Evolutionary conservation across 164 flowering plant genomes (phyloP).

Genomic region (Akebia trifoliata): DNA sequence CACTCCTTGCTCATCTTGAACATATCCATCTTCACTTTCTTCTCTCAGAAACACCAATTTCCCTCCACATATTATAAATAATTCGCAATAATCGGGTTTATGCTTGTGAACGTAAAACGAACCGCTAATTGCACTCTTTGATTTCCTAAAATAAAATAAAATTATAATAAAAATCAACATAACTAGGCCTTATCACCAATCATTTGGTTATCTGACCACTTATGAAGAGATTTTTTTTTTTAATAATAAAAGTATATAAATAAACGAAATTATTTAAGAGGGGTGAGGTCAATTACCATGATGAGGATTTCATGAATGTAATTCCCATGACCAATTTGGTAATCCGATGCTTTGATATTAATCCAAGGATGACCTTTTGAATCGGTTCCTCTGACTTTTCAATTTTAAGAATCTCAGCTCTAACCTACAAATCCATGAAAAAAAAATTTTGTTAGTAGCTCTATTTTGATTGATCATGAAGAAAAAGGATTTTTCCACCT

Average conservation of each 20-base stretch:
- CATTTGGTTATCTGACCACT: too few relatives aligned
- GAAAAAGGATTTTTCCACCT: neutral
- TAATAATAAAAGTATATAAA: neutral
- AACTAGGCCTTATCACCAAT: too few relatives aligned
- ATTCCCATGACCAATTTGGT: slow-evolving; percentile 61
- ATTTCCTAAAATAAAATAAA: slow-evolving; percentile 31
- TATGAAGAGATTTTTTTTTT: too few relatives aligned
- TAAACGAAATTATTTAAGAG: neutral
- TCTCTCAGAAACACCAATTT: slow-evolving; percentile 39
- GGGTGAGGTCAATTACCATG: too few relatives aligned
- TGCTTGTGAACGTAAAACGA: slow-evolving; percentile 42
- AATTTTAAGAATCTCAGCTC: slow-evolving; percentile 37
- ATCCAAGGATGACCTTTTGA: slow-evolving; percentile 36
- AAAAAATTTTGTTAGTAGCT: neutral
- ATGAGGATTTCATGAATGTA: slow-evolving; percentile 44
- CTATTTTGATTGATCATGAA: neutral
- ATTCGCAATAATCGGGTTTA: slow-evolving; percentile 53
- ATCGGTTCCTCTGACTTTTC: slow-evolving; percentile 44
- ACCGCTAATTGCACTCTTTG: slow-evolving; percentile 44
- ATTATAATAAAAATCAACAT: too few relatives aligned
- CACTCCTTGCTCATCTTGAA: slow-evolving; percentile 42
- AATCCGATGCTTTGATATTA: slow-evolving; percentile 37
- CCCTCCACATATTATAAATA: slow-evolving; percentile 50
- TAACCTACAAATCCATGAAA: slow-evolving; percentile 29
- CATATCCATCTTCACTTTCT: slow-evolving; percentile 32